These are phyloP conservation scores for Boletus fagicola DNA, from an alignment of 768 basidiomycete species.

Conservation along the genomic window DNA sequence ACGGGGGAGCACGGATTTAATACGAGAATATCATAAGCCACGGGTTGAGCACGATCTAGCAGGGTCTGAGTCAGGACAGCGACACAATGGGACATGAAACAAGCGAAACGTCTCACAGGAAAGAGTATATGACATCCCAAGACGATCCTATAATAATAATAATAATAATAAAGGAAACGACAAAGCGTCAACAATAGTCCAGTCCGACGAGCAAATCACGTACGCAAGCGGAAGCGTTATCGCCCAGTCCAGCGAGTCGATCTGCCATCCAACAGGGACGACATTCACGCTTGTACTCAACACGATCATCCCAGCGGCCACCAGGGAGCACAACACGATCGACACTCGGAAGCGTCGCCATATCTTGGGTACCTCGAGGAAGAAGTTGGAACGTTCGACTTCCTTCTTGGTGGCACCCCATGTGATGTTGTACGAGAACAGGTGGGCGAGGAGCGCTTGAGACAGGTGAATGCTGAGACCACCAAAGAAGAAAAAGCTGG, in stretches of 20 bases:
- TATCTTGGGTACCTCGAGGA: constrained; percentile 84
- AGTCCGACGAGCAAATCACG: not conserved
- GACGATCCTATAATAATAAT: constrained; percentile 45
- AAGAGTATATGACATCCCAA: constrained; percentile 68
- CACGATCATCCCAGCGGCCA: constrained; percentile 54
- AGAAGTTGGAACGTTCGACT: constrained; percentile 89
- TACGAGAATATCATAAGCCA: constrained; percentile 86
- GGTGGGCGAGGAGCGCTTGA: constrained; percentile 51
- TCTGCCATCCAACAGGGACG: constrained; percentile 67
- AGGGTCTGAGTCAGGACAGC: constrained; percentile 23
- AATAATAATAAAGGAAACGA: no score
- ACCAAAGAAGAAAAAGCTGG: constrained; percentile 51
- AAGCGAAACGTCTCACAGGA: constrained; percentile 51
- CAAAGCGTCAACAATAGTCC: not conserved
- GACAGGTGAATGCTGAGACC: constrained; percentile 55
- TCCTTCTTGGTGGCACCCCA: constrained; percentile 74
- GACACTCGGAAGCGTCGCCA: constrained; percentile 72
- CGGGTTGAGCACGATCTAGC: constrained; percentile 77
- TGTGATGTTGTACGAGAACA: constrained; percentile 57
- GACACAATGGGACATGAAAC: constrained; percentile 12
- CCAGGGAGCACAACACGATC: constrained; percentile 51
- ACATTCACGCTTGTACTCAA: constrained; percentile 41
- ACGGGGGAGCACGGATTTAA: constrained; percentile 12
- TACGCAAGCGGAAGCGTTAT: constrained; percentile 72
- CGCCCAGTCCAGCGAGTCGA: constrained; percentile 61